Conservation (phyloP, 2,329 filamentous ascomycete species). For the Hymenoscyphus salicellus region DNA sequence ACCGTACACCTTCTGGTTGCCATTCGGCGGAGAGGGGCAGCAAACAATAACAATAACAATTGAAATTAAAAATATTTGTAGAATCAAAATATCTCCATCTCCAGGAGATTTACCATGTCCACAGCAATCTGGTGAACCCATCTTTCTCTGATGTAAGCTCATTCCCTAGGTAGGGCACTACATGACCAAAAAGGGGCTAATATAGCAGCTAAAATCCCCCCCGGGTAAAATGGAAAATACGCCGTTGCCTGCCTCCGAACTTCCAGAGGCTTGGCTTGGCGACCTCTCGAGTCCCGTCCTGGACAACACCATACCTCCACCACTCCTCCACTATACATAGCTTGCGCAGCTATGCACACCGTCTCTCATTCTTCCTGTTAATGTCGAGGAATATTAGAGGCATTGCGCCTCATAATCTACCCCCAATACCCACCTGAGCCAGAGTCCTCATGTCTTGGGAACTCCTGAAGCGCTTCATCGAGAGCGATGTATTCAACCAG, state of each 20-base stretch:
- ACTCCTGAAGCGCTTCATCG: slow-evolving; percentile 84
- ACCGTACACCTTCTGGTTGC: too few species aligned
- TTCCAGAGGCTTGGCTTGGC: neutral
- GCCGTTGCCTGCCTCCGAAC: neutral
- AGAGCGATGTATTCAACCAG: slow-evolving; percentile 91
- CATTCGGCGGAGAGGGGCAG: too few species aligned
- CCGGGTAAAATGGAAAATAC: too few species aligned
- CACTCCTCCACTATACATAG: slow-evolving; percentile 18
- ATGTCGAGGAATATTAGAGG: slow-evolving; percentile 36
- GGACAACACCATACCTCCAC: slow-evolving; percentile 1
- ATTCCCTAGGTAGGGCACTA: too few species aligned
- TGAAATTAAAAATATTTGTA: too few species aligned
- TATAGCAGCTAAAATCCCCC: too few species aligned
- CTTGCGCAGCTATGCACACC: slow-evolving; percentile 26
- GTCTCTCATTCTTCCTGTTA: slow-evolving; percentile 24
- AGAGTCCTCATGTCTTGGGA: slow-evolving; percentile 67
- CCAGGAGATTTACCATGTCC: too few species aligned
- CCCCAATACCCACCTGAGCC: slow-evolving; percentile 18
- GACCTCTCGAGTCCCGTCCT: neutral
- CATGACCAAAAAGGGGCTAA: too few species aligned
- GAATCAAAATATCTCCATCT: too few species aligned
- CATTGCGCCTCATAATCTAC: slow-evolving; percentile 32
- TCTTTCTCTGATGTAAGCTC: too few species aligned
- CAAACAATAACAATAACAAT: too few species aligned
- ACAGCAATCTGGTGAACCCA: too few species aligned